Base-by-base conservation (phyloP, 306 rosid genomes). In the Cucumis hystrix region DNA sequence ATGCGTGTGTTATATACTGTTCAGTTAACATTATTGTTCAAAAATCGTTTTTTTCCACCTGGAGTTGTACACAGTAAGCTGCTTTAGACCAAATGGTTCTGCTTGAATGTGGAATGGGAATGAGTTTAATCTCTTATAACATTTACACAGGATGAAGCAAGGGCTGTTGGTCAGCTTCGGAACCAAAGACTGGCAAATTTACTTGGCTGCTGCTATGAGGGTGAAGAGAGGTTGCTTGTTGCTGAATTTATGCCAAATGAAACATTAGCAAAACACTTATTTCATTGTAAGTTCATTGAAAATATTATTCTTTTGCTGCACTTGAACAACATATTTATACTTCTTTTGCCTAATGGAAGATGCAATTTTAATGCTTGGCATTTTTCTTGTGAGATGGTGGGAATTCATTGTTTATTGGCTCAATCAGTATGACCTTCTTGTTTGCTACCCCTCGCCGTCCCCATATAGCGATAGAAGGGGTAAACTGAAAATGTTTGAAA, bases 221-320 rank as follows among this genome's bases (percentile, higher is more conserved):
- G 96, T 51, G 97, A 95, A 11, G 99, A 95, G 83, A 90, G 99
- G 90, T 78, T 95, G 78, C 97, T 92, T 77, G 93, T 95, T 83
- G 91, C 97, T 25, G 97, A 95, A 74, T 92, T 81, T 75, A 89
- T 95, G 97, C 86, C 96, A 78, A 92, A 89, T n/a, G 99, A 95
- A 76, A 95, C 97, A 28, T 80, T 95, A 85, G 99, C 99, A 20
- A 95, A 95, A 76, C 97, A 95, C 90, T 91, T 92, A 78, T 95
- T 95, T 66, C 99, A 95, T 77, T 95, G 97, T 95, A 88, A 87
- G 99, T 89, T 39, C 54, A 55, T 71, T 73, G 4, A 17, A 28
- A 47, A 75, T 51, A 43, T 62, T 18, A 39, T 57, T 67, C 41
- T 70, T 81, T 45, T 74, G 69, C 15, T 82, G 79, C 77, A 70